Percentiles rank a stretch among this genome's conserved stretches.
phyloP scores from a whole-genome alignment of 768 basidiomycete genomes.

The Lenzites betulinus region DNA sequence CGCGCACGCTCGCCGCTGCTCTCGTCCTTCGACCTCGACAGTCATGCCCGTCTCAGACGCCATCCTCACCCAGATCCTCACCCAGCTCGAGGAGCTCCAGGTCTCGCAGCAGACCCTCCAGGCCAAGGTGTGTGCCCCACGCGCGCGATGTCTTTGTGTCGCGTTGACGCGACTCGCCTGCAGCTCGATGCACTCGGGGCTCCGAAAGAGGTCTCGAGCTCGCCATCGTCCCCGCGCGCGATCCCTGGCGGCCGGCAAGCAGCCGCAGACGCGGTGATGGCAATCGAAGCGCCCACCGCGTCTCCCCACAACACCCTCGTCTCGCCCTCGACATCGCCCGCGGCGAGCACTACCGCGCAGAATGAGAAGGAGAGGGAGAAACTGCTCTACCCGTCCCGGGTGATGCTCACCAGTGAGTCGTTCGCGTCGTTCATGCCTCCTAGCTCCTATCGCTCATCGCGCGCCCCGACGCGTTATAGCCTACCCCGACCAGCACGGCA shows the following conservation, averaged over 20 bases:
- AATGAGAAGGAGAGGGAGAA: slow-evolving; percentile 54
- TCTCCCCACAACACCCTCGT: slow-evolving; percentile 28
- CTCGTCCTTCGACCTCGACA: not conserved
- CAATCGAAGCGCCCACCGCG: slow-evolving; percentile 30
- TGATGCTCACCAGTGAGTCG: slow-evolving; percentile 79
- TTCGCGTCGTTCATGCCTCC: slow-evolving; percentile 4
- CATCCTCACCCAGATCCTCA: slow-evolving; percentile 69
- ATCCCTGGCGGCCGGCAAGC: slow-evolving; percentile 15
- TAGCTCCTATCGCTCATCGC: slow-evolving; percentile 2
- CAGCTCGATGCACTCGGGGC: slow-evolving; percentile 56
- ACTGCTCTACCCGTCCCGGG: slow-evolving; percentile 77
- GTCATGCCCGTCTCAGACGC: slow-evolving; percentile 44
- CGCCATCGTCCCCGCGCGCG: slow-evolving; percentile 34
- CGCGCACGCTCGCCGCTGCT: not conserved
- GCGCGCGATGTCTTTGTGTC: not conserved
- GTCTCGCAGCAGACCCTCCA: slow-evolving; percentile 76
- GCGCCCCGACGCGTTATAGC: slow-evolving; percentile 37
- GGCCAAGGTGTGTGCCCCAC: slow-evolving; percentile 59
- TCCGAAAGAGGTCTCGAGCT: slow-evolving; percentile 17
- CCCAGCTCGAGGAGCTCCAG: slow-evolving; percentile 70
- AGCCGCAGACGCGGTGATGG: slow-evolving; percentile 30
- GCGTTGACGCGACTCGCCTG: not conserved
- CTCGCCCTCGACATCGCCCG: slow-evolving; percentile 19
- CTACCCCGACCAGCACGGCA: slow-evolving; percentile 93
- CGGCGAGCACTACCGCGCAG: not conserved